Evolutionary conservation across 169 alveolate genomes (phyloP).

Genomic region (Cryptosporidium xiaoi): DNA sequence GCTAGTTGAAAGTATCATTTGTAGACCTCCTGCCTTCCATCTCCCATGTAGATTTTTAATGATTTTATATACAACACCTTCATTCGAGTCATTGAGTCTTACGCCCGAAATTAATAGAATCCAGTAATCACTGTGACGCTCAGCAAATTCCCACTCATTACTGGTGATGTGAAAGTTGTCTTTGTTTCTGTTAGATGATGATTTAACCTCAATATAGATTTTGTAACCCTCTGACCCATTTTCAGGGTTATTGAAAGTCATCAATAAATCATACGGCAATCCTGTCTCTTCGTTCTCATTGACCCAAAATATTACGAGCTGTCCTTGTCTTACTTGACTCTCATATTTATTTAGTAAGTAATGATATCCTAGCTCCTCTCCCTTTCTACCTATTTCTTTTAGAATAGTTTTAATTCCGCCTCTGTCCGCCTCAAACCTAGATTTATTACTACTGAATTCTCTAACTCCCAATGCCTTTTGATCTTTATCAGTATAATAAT

Average conservation of each 20-base stretch:
- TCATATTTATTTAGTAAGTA: slow-evolving; percentile 7
- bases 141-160: slow-evolving; percentile 62
- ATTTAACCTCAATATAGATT: slow-evolving; percentile 49
- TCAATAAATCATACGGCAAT: slow-evolving; percentile 40
- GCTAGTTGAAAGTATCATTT: slow-evolving; percentile 28
- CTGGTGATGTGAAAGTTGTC: slow-evolving; percentile 12
- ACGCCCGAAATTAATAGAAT: slow-evolving; percentile 30
- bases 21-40: slow-evolving; percentile 31
- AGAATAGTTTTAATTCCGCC: not conserved
- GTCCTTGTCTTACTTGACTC: not conserved
- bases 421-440: too few relatives aligned
- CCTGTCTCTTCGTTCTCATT: slow-evolving; percentile 48
- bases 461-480: too few relatives aligned
- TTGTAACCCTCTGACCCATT: not conserved
- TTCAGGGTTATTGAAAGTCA: not conserved
- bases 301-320: slow-evolving; percentile 24
- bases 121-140: slow-evolving; percentile 32
- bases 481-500: not conserved
- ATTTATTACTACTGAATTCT: not conserved
- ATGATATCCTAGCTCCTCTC: slow-evolving; percentile 32
- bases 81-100: not conserved
- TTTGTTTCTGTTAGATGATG: slow-evolving; percentile 48
- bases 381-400: slow-evolving; percentile 29
- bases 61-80: not conserved
- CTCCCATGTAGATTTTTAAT: slow-evolving; percentile 35